These are phyloP conservation scores for Bolboschoenus planiculmis DNA, from an alignment of 176 grass and related monocot genomes.

Conservation along the genomic window DNA sequence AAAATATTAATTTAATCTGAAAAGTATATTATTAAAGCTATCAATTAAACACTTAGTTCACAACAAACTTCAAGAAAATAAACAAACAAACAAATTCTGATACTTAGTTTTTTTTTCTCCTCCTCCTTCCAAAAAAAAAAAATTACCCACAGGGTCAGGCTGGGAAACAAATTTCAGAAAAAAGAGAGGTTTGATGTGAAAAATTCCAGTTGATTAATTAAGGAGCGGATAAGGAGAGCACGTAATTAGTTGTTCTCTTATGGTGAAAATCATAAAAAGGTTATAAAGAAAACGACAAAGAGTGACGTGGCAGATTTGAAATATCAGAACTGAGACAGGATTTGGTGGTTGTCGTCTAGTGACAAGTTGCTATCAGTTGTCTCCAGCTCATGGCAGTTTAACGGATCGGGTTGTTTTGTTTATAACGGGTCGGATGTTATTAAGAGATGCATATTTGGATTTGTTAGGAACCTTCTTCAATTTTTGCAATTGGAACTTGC, in stretches of 20 bases:
- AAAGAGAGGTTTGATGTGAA: neutral
- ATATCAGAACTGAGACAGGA: neutral
- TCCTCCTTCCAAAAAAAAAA: too few relatives aligned
- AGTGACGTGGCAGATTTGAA: neutral
- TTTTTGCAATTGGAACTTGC: too few relatives aligned
- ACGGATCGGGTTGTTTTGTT: neutral
- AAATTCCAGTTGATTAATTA: neutral
- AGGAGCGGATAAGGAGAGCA: neutral
- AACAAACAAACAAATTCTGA: too few relatives aligned
- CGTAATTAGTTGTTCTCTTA: neutral
- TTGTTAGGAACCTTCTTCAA: too few relatives aligned
- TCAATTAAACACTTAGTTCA: too few relatives aligned
- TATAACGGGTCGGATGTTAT: too few relatives aligned
- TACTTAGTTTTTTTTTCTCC: too few relatives aligned
- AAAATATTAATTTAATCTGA: too few relatives aligned
- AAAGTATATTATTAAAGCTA: too few relatives aligned
- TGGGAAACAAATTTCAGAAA: neutral
- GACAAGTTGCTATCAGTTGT: neutral
- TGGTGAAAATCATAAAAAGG: neutral
- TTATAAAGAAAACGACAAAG: neutral
- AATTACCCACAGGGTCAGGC: too few relatives aligned
- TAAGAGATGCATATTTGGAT: too few relatives aligned
- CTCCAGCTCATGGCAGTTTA: constrained; percentile 3
- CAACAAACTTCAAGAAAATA: too few relatives aligned
- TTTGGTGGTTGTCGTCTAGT: neutral